phyloP scores from a whole-genome alignment of 495 filamentous ascomycete species.

The Aspergillus saccharolyticus region DNA sequence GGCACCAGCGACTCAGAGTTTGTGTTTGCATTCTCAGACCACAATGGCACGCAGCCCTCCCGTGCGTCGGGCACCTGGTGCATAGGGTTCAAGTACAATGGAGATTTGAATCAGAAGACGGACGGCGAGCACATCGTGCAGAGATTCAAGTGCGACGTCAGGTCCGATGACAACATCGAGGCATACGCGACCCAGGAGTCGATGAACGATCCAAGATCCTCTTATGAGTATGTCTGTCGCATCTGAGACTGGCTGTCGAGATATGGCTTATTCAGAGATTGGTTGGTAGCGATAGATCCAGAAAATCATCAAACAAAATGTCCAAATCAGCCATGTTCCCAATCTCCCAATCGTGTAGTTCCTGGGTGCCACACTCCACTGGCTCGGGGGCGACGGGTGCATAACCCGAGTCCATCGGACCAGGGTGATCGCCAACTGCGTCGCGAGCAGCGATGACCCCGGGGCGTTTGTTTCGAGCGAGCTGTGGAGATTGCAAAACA shows the following conservation, averaged over 20 bases:
- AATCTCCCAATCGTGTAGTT: neutral
- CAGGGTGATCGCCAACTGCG: neutral
- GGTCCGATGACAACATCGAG: constrained; percentile 13
- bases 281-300: neutral
- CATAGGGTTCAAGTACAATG: constrained; percentile 22
- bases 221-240: constrained; percentile 24
- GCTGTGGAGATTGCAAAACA: neutral
- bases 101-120: constrained; percentile 13
- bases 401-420: neutral
- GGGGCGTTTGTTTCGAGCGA: neutral
- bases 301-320: neutral
- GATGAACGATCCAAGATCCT: constrained; percentile 27
- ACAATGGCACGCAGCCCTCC: constrained; percentile 18
- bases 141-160: constrained; percentile 7
- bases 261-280: no score
- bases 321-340: neutral
- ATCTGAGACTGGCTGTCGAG: constrained; percentile 23
- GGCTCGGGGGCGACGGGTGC: neutral
- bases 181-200: constrained; percentile 27
- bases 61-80: constrained; percentile 18
- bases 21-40: constrained; percentile 21
- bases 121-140: constrained; percentile 8
- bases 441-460: no score
- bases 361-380: neutral
- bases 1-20: constrained; percentile 9